Evolutionary conservation across 2,329 filamentous ascomycete genomes (phyloP), one percentile per base, ranked within the genome.

Genomic region (Boeremia lycopersici): DNA sequence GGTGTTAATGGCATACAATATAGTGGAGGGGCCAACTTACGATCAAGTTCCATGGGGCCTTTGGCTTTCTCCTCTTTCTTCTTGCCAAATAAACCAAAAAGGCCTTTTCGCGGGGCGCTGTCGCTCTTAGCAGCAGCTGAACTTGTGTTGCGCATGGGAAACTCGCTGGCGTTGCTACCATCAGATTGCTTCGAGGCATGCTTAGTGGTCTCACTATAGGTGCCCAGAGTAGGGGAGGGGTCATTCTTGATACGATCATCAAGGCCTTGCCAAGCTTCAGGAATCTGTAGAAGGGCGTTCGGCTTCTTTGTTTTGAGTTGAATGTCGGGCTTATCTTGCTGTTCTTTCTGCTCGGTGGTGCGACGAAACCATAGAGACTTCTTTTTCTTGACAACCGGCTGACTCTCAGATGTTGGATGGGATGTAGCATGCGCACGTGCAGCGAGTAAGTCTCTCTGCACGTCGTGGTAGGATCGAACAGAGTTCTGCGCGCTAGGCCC

Each of bases 1-100:
- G 9, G 13, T 23, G 35, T 68, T 25, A 68, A 57, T 42, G 51
- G 10, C 7, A n/a, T 45, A 30, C 28, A 40, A 33, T 6, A 1
- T 2, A 41, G 2, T 8, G 12, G 0, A 9, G 4, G n/a, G 8
- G 12, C 35, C 33, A 38, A 70, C 76, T 70, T 67, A 82, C 79
- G 68, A 48, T 62, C 72, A 52, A 74, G 59, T 33, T 70, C 65
- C 51, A 72, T 58, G 17, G 74, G 57, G 60, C 50, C 56, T 53
- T 67, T 73, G 41, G 54, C 56, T 53, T 76, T 74, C 17, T 75
- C 78, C 39, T 73, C 77, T 31, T 77, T 71, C 60, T 80, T 82
- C 63, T 79, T 82, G 38, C 81, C 77, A 46, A 86, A 79, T 47
- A 82, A 78, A 56, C 79, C 82, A 38, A 83, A 74, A 54, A 85